These are phyloP conservation scores for Tetracladium setigerum DNA, from an alignment of 495 filamentous ascomycete genomes.

Conservation along the genomic window DNA sequence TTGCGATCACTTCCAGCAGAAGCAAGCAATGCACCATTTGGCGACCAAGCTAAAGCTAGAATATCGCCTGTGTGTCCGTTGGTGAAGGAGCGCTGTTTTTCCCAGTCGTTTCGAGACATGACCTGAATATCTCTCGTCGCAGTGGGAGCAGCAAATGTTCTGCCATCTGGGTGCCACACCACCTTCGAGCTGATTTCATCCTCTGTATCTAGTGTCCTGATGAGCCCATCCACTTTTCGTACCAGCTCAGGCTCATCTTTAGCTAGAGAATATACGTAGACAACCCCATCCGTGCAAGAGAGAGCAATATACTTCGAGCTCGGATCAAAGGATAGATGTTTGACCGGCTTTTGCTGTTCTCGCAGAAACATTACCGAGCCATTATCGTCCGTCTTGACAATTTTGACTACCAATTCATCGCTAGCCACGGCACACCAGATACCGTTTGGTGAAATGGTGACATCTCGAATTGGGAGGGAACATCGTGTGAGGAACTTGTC, in stretches of 20 bases:
- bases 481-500: slow-evolving; percentile 75
- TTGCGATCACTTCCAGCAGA: slow-evolving; percentile 78
- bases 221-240: slow-evolving; percentile 77
- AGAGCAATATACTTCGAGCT: slow-evolving; percentile 68
- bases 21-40: slow-evolving; percentile 82
- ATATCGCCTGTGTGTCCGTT: slow-evolving; percentile 79
- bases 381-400: slow-evolving; percentile 76
- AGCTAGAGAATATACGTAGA: slow-evolving; percentile 83
- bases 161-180: slow-evolving; percentile 91
- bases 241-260: slow-evolving; percentile 75
- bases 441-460: slow-evolving; percentile 74
- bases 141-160: slow-evolving; percentile 81
- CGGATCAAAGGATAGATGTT: slow-evolving; percentile 84
- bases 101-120: slow-evolving; percentile 79
- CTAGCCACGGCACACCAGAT: slow-evolving; percentile 93
- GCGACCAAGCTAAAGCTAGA: slow-evolving; percentile 84
- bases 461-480: slow-evolving; percentile 75
- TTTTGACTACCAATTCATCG: slow-evolving; percentile 86
- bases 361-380: slow-evolving; percentile 63
- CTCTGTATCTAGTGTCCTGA: slow-evolving; percentile 69
- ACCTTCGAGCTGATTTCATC: slow-evolving; percentile 67
- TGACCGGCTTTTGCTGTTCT: slow-evolving; percentile 75
- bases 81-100: slow-evolving; percentile 67
- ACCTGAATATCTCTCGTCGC: slow-evolving; percentile 79
- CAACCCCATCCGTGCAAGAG: slow-evolving; percentile 77